Conservation (phyloP, 306 rosid genomes). For the Lathyrus oleraceus region DNA sequence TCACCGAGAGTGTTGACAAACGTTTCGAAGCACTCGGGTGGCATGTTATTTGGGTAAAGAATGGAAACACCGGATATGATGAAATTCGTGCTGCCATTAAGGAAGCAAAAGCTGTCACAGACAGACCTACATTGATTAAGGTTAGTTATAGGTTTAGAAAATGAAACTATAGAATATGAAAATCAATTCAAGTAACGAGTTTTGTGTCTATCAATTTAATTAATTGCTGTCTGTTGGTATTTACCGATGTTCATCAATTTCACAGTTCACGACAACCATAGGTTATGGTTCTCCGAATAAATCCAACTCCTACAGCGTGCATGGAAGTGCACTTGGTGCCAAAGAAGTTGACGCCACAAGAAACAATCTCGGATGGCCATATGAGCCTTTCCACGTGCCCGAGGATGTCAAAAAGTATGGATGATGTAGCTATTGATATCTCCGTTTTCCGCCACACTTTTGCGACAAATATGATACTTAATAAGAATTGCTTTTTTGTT, state of each 20-base stretch:
- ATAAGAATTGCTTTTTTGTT: constrained; percentile 18
- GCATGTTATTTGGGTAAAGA: constrained; percentile 98
- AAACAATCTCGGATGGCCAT: constrained; percentile 90
- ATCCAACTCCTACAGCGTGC: constrained; percentile 95
- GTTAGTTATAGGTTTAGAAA: constrained; percentile 41
- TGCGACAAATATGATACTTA: constrained; percentile 34
- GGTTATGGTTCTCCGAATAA: constrained; percentile 99
- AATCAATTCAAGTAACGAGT: constrained; percentile 6
- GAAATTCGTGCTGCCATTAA: constrained; percentile 95
- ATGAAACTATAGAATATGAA: neutral
- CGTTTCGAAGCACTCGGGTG: constrained; percentile 98
- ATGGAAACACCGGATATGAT: constrained; percentile 92
- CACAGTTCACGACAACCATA: constrained; percentile 93
- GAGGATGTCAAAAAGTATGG: constrained; percentile 86
- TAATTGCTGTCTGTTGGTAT: neutral
- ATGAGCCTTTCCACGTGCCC: constrained; percentile 96
- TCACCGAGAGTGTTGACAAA: constrained; percentile 81
- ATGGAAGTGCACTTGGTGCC: constrained; percentile 96
- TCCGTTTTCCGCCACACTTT: neutral
- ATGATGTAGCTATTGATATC: constrained; percentile 26
- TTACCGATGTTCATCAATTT: constrained; percentile 28
- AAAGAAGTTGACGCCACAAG: constrained; percentile 99
- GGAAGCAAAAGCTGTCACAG: constrained; percentile 91
- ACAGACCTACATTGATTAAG: constrained; percentile 92
- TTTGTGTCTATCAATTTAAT: neutral